These are phyloP conservation scores for Catunica adiposa DNA, from an alignment of 2,329 filamentous ascomycete species.

Conservation along the genomic window DNA sequence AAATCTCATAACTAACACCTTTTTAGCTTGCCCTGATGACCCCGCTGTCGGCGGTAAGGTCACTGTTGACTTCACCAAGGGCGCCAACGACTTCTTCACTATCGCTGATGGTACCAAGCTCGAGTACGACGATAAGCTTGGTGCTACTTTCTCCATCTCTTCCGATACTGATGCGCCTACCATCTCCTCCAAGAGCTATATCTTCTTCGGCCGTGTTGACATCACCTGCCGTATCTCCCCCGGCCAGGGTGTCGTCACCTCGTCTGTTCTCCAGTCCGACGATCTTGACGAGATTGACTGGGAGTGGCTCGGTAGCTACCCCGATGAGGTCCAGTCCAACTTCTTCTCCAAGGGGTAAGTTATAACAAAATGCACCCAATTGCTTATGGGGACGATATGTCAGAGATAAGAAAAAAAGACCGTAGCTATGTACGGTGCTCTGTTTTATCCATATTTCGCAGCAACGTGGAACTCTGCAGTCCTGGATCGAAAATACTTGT, in stretches of 20 bases:
- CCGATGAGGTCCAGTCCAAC: conserved; percentile 66
- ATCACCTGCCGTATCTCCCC: conserved; percentile 62
- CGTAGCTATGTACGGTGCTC: too few species aligned
- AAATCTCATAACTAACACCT: background rate
- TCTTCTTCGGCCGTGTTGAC: conserved; percentile 89
- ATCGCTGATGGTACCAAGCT: conserved; percentile 31
- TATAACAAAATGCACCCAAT: too few species aligned
- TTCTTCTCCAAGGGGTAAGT: conserved; percentile 56
- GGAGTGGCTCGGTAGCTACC: conserved; percentile 77
- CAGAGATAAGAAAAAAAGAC: too few species aligned
- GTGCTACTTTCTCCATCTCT: conserved; percentile 50
- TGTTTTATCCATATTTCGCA: background rate
- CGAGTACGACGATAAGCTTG: conserved; percentile 28
- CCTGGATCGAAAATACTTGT: background rate
- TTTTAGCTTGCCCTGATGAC: conserved; percentile 50
- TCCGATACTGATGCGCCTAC: conserved; percentile 50
- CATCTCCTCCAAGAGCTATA: conserved; percentile 67
- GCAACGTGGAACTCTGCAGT: background rate
- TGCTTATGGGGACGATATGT: too few species aligned
- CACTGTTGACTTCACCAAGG: conserved; percentile 61
- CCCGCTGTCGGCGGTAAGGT: conserved; percentile 52
- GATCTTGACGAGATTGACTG: conserved; percentile 87
- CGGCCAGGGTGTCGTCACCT: conserved; percentile 77
- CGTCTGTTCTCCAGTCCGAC: conserved; percentile 75
- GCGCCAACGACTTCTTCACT: conserved; percentile 41